phyloP scores from a whole-genome alignment of 495 filamentous ascomycete genomes.

The Daldinia concentrica region DNA sequence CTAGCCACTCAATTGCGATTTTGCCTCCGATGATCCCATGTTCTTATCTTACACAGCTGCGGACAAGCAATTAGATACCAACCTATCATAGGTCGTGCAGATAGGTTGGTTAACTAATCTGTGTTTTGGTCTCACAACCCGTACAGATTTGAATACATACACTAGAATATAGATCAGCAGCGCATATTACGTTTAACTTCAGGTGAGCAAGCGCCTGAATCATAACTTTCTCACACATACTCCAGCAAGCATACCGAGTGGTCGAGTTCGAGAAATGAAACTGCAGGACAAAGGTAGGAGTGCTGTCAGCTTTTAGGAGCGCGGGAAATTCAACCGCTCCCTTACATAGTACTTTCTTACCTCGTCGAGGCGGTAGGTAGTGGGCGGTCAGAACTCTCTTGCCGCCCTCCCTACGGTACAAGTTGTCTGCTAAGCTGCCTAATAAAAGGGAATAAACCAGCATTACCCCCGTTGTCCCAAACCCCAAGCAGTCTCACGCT shows the following conservation, averaged over 20 bases:
- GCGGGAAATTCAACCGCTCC: slow-evolving; percentile 32
- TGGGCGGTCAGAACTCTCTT: slow-evolving; percentile 39
- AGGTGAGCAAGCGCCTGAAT: slow-evolving; percentile 41
- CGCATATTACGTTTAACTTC: slow-evolving; percentile 39
- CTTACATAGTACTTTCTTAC: slow-evolving; percentile 13
- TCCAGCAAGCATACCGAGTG: slow-evolving; percentile 30
- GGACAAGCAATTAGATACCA: slow-evolving; percentile 18
- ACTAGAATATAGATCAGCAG: slow-evolving; percentile 33
- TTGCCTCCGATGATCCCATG: slow-evolving; percentile 40
- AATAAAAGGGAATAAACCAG: slow-evolving; percentile 33
- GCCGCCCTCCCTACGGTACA: slow-evolving; percentile 22
- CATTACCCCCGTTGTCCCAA: slow-evolving; percentile 37
- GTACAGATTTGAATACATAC: slow-evolving; percentile 8
- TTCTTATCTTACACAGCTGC: slow-evolving; percentile 24
- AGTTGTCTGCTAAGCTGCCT: slow-evolving; percentile 42
- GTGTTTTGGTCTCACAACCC: slow-evolving; percentile 28
- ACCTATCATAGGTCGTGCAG: slow-evolving; percentile 8
- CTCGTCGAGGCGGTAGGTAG: slow-evolving; percentile 27
- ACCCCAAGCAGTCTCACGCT: slow-evolving; percentile 43
- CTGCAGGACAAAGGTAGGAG: slow-evolving; percentile 23
- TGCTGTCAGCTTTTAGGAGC: slow-evolving; percentile 37
- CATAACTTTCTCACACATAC: slow-evolving; percentile 24
- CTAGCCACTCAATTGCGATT: slow-evolving; percentile 25
- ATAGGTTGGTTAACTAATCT: slow-evolving; percentile 23
- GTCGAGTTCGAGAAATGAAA: slow-evolving; percentile 40